Conservation (phyloP, 306 rosid species). For the Gastrolobium bilobum region DNA sequence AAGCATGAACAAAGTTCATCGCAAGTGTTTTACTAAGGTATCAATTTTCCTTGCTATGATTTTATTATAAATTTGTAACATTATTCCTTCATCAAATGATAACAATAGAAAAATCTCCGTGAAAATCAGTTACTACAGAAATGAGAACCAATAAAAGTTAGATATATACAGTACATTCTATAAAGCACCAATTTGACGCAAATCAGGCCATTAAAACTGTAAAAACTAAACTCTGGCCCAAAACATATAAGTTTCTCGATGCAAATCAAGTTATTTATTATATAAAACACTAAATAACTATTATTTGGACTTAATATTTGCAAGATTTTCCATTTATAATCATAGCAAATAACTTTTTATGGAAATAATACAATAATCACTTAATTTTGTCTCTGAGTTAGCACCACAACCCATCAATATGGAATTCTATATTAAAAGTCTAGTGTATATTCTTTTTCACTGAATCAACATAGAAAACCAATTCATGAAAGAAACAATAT, state of each 20-base stretch:
- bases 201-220: slow-evolving; percentile 27
- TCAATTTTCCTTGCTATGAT: not conserved
- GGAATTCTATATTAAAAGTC: not conserved
- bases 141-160: not conserved
- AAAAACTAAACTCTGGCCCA: slow-evolving; percentile 1
- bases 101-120: slow-evolving; percentile 5
- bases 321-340: slow-evolving; percentile 12
- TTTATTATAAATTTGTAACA: not conserved
- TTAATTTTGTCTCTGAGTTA: slow-evolving; percentile 6
- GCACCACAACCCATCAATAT: not conserved
- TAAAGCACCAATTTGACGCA: slow-evolving; percentile 3
- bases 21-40: not conserved
- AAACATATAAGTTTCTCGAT: not conserved
- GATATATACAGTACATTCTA: not conserved
- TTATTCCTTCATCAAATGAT: slow-evolving; percentile 1
- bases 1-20: not conserved
- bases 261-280: slow-evolving; percentile 22
- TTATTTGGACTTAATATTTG: not conserved
- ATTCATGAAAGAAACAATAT: not conserved
- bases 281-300: slow-evolving; percentile 1
- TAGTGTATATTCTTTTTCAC: not conserved
- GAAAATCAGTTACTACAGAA: slow-evolving; percentile 10
- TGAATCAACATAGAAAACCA: not conserved
- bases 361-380: slow-evolving; percentile 13
- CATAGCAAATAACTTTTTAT: not conserved